phyloP scores from a whole-genome alignment of 2,329 filamentous ascomycete genomes.

The Colletotrichum eremochloae region DNA sequence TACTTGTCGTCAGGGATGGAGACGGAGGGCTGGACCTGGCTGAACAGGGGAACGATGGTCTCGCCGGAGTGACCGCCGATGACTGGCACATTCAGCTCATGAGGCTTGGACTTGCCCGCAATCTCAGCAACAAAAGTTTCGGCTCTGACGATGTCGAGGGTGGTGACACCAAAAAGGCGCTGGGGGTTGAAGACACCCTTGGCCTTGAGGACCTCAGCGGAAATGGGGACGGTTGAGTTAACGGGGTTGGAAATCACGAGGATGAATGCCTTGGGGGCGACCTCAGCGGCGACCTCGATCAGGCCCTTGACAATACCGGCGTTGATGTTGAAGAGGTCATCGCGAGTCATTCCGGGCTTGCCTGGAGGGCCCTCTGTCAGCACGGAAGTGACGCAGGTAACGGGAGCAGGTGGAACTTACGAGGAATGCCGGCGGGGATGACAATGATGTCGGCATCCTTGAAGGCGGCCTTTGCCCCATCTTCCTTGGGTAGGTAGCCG shows the following conservation, averaged over 20 bases:
- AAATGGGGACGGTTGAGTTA: conserved; percentile 98
- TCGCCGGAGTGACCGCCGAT: conserved; percentile 97
- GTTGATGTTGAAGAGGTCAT: conserved; percentile 99
- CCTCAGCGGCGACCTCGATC: conserved; percentile 88
- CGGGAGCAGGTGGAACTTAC: conserved; percentile 67
- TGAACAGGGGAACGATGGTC: conserved; percentile 98
- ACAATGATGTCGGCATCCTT: conserved; percentile 95
- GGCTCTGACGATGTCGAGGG: conserved; percentile 96
- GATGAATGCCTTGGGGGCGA: conserved; percentile 92
- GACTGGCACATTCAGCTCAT: conserved; percentile 88
- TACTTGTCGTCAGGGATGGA: conserved; percentile 91
- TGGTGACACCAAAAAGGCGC: conserved; percentile 98
- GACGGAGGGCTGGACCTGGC: conserved; percentile 84
- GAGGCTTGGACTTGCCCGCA: conserved; percentile 83
- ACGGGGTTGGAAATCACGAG: conserved; percentile 99
- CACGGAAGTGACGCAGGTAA: background rate
- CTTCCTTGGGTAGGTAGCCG: conserved; percentile 88
- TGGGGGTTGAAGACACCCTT: conserved; percentile 94
- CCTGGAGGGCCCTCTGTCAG: conserved; percentile 64
- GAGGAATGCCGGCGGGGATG: conserved; percentile 97
- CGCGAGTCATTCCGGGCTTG: conserved; percentile 99
- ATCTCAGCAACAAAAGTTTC: conserved; percentile 96
- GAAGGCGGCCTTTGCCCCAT: conserved; percentile 88
- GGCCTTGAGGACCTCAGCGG: conserved; percentile 95
- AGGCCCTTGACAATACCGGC: conserved; percentile 97